Percentiles rank a stretch among this genome's conserved stretches.
Evolutionary conservation across 768 basidiomycete species (phyloP).

Genomic region (Ramaria sp.): DNA sequence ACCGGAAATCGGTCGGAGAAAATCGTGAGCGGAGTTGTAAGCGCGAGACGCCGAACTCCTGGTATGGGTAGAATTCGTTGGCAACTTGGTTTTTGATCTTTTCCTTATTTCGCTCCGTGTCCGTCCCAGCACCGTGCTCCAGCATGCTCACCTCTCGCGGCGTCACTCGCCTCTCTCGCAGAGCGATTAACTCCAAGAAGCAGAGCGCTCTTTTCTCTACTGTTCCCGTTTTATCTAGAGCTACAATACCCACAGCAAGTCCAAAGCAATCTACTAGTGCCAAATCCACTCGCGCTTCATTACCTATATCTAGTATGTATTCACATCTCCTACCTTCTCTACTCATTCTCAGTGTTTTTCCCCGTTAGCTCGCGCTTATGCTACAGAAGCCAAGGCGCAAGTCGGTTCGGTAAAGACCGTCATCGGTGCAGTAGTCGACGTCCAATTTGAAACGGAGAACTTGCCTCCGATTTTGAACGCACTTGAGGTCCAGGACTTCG

Average conservation of each 20-base stretch:
- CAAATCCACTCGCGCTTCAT: constrained; percentile 38
- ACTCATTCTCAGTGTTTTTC: constrained; percentile 17
- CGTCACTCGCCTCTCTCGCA: constrained; percentile 79
- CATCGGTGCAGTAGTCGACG: constrained; percentile 99
- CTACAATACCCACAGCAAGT: constrained; percentile 25
- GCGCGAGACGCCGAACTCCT: neutral
- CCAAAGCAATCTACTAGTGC: constrained; percentile 35
- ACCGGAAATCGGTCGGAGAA: too few species aligned
- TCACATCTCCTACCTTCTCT: constrained; percentile 13
- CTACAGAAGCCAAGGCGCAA: constrained; percentile 71
- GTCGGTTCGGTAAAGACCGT: constrained; percentile 90
- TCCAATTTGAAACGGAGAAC: constrained; percentile 91
- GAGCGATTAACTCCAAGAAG: constrained; percentile 66
- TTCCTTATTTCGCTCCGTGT: constrained; percentile 6
- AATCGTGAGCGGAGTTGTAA: neutral
- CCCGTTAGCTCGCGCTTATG: constrained; percentile 67
- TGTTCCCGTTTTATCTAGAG: constrained; percentile 42
- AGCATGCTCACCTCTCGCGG: constrained; percentile 78
- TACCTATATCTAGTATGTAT: constrained; percentile 43
- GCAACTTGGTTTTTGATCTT: constrained; percentile 5
- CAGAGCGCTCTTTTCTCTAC: constrained; percentile 76
- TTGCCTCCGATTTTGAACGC: constrained; percentile 98
- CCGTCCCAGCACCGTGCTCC: constrained; percentile 7
- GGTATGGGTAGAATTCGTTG: neutral
- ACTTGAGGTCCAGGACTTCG: constrained; percentile 92